A percentile compares a stretch with the other conserved stretches of the same genome.
Conservation (phyloP, 2,329 filamentous ascomycete genomes). For the Proliferodiscus dingleyae region DNA sequence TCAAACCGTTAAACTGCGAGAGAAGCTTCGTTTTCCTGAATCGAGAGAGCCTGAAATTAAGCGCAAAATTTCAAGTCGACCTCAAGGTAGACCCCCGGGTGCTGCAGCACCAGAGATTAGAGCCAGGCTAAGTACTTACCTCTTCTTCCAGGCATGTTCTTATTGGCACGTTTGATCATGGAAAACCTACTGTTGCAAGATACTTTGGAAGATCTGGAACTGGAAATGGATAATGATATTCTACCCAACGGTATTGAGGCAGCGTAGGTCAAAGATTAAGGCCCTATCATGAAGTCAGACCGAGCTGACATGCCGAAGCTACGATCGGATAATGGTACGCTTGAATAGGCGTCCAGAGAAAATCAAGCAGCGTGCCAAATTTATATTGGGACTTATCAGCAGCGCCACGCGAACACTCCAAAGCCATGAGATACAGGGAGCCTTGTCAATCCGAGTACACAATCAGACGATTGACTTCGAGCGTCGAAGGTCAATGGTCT, state of each 20-base stretch:
- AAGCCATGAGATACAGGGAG: constrained; percentile 3
- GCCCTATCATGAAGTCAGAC: not conserved
- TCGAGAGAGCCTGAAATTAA: not conserved
- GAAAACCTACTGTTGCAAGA: constrained; percentile 3
- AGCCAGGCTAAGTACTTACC: no score
- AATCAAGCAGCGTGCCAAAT: not conserved
- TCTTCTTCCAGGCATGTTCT: constrained; percentile 2
- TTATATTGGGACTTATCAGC: not conserved
- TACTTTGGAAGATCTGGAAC: not conserved
- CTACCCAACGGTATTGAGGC: not conserved
- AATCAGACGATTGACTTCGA: constrained; percentile 1
- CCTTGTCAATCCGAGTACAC: not conserved
- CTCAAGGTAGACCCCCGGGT: no score
- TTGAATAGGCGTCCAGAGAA: not conserved
- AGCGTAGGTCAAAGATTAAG: constrained; percentile 1
- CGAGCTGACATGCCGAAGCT: not conserved
- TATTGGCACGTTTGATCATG: constrained; percentile 1
- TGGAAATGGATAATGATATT: not conserved
- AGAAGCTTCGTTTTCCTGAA: not conserved
- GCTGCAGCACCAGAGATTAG: no score
- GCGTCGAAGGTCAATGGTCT: not conserved
- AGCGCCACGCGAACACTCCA: not conserved
- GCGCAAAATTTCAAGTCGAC: not conserved
- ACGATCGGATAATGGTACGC: constrained; percentile 1
- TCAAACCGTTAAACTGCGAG: not conserved